Conservation (phyloP, 2,329 filamentous ascomycete genomes). For the Lomentospora prolificans region DNA sequence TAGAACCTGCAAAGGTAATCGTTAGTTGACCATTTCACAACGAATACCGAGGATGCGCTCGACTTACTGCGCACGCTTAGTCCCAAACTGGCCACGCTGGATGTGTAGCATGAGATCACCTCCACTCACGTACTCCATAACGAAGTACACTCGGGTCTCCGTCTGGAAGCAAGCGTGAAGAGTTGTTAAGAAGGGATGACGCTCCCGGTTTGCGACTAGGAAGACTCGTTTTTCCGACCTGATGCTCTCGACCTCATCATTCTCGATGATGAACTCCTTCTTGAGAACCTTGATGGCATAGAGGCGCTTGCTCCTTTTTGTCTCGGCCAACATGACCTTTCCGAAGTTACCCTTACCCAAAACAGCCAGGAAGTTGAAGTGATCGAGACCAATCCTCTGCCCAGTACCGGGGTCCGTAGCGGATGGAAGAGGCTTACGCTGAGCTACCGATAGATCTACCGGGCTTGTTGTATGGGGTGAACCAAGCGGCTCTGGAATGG, state of each 20-base stretch:
- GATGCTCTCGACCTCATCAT: conserved; percentile 97
- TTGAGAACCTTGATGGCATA: conserved; percentile 99
- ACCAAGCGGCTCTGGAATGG: conserved; percentile 26
- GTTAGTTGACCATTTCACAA: background rate
- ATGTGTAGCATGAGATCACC: conserved; percentile 99
- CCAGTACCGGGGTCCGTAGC: conserved; percentile 65
- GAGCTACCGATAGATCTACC: conserved; percentile 18
- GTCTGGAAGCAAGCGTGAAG: conserved; percentile 98
- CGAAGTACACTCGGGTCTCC: conserved; percentile 95
- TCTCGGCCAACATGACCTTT: conserved; percentile 98
- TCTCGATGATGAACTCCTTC: conserved; percentile 99
- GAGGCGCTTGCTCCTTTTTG: conserved; percentile 80
- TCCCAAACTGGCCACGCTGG: conserved; percentile 89
- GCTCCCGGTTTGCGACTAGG: conserved; percentile 91
- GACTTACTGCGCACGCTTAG: conserved; percentile 86
- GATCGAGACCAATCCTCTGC: conserved; percentile 83
- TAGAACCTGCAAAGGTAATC: conserved; percentile 62
- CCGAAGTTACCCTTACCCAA: conserved; percentile 98
- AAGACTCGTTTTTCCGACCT: conserved; percentile 97
- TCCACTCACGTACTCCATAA: conserved; percentile 99
- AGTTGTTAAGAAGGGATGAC: conserved; percentile 90
- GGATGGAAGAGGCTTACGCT: conserved; percentile 54
- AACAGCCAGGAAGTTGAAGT: conserved; percentile 98
- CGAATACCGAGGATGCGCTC: background rate
- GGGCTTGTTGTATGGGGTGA: conserved; percentile 18